These are phyloP conservation scores for Besnoitia besnoiti DNA, from an alignment of 169 alveolate genomes.

Conservation along the genomic window DNA sequence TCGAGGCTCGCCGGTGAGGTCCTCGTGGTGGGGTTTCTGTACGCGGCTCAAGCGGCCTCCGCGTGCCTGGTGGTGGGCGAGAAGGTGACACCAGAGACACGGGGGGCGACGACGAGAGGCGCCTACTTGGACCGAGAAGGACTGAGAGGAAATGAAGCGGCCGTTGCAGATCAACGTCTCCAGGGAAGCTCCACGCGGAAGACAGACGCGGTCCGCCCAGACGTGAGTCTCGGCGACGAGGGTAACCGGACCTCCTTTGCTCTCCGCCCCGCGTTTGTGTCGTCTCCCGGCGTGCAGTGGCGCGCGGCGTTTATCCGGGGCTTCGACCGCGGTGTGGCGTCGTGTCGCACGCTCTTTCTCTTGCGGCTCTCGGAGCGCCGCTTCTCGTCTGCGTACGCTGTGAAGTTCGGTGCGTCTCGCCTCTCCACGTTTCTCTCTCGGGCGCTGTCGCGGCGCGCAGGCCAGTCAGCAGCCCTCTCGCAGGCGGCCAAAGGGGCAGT, in stretches of 20 bases:
- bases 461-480: background rate
- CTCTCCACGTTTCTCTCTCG: background rate
- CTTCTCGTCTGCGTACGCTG: background rate
- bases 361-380: background rate
- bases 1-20: background rate
- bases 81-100: no score
- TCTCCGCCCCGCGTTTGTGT: background rate
- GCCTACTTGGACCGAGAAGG: no score
- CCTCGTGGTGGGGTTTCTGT: background rate
- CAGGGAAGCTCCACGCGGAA: no score
- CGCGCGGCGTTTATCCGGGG: conserved; percentile 18
- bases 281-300: background rate
- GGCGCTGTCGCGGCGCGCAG: background rate
- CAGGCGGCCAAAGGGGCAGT: background rate
- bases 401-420: background rate
- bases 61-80: background rate
- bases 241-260: no score
- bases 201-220: no score
- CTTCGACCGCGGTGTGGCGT: background rate
- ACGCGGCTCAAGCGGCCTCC: background rate
- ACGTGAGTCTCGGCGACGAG: no score
- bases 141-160: no score
- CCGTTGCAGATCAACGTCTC: no score
- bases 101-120: no score
- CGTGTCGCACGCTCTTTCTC: background rate